Base-by-base conservation (phyloP, 2,329 filamentous ascomycete species). In the Lecanosticta acicola region DNA sequence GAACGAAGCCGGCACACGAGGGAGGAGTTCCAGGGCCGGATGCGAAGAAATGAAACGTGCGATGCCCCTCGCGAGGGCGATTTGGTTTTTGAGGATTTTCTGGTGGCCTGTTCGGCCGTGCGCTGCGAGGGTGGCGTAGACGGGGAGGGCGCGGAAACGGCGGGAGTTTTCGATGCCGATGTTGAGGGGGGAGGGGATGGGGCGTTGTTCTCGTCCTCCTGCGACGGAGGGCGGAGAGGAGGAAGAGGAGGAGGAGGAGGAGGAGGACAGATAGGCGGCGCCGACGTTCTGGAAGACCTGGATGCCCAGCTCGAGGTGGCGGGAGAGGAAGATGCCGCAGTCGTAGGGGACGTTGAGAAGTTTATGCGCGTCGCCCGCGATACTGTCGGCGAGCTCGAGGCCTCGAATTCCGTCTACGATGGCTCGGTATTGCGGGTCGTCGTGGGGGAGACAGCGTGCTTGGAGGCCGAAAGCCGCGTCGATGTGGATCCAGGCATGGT, bases 321-420 rank as follows among this genome's bases (percentile, higher is more conserved):
- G 79, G 41, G 83, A 87, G 57, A 94, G 79, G 74, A 95, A 94
- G 67, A 96, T 84, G 35, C 90, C 91, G 59, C 84, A 90, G 66
- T 96, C 91, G 59, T 96, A 96, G 0, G 91, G 90, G 37, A 95
- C 88, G 56, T 96, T 96, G 50, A 97, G 76, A n/a, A 95, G 70
- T 62, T 96, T 96, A 66, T 97, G 91, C 0, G 79, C 85, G 59
- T 96, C 90, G 2, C 85, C 83, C 0, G 87, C 83, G 56, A 96
- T 89, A 41, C 87, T 94, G 62, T 96, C 88, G 2, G 86, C 88
- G 2, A 94, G 72, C 50, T 94, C 84, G 10, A 96, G 66, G 1
- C 86, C 87, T 3, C 77, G 73, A 1, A 68, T 69, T 68, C 74
- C 48, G 67, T 74, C 29, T 63, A 67, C 47, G 68, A 80, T 50